Conservation (phyloP, 257 asterid genomes). For the Petunia secreta region DNA sequence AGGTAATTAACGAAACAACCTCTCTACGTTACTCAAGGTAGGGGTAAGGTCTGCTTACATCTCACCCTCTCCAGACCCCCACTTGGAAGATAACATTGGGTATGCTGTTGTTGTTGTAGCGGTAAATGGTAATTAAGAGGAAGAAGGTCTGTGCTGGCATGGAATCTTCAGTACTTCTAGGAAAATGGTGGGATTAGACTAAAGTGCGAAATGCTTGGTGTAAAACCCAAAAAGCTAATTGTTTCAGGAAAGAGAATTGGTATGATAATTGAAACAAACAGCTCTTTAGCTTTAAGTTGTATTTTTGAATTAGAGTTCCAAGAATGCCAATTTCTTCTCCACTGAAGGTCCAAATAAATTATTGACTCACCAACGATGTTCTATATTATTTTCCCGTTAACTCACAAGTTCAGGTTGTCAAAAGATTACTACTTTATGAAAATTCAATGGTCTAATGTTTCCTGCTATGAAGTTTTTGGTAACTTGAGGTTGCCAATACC, state of each 20-base stretch:
- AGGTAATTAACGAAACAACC: too few species aligned
- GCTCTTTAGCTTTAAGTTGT: not conserved
- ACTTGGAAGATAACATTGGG: too few species aligned
- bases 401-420: too few species aligned
- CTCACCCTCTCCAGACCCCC: too few species aligned
- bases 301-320: not conserved
- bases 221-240: not conserved
- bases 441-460: not conserved
- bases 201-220: not conserved
- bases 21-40: too few species aligned
- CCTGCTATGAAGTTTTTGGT: not conserved
- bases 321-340: not conserved
- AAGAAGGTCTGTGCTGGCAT: not conserved
- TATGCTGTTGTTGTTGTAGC: too few species aligned
- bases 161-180: not conserved
- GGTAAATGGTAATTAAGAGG: not conserved
- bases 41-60: too few species aligned
- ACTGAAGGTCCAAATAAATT: not conserved
- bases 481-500: not conserved
- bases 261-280: not conserved
- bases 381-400: too few species aligned
- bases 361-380: not conserved
- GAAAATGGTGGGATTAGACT: conserved; percentile 7
- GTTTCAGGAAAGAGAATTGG: not conserved
- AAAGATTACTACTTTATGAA: too few species aligned